Evolutionary conservation across 495 filamentous ascomycete species (phyloP).

Genomic region (Aspergillus asperescens): DNA sequence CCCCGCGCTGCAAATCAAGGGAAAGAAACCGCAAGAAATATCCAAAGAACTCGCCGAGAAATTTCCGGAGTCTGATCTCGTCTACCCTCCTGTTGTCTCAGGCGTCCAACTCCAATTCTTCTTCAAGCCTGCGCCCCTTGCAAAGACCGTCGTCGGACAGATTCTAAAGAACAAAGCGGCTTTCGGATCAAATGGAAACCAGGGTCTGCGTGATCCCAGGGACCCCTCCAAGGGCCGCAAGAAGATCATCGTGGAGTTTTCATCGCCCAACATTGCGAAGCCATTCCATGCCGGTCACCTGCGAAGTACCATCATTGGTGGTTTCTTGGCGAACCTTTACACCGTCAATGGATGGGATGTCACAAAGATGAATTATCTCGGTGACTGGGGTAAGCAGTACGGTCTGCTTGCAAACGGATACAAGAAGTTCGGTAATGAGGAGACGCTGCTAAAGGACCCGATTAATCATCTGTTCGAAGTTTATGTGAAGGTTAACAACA

Average conservation of each 20-base stretch:
- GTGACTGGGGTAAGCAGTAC: conserved; percentile 75
- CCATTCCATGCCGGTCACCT: conserved; percentile 70
- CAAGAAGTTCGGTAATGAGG: conserved; percentile 58
- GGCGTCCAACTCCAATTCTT: conserved; percentile 76
- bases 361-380: conserved; percentile 67
- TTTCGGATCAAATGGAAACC: conserved; percentile 61
- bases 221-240: conserved; percentile 68
- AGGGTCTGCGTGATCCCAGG: conserved; percentile 61
- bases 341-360: conserved; percentile 68
- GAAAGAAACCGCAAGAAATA: conserved; percentile 67
- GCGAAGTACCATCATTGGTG: conserved; percentile 71
- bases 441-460: conserved; percentile 54
- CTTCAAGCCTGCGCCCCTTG: conserved; percentile 57
- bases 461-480: conserved; percentile 67
- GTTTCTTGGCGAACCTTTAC: conserved; percentile 64
- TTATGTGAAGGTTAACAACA: conserved; percentile 59
- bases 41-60: conserved; percentile 66
- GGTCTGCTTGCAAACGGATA: conserved; percentile 66
- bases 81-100: conserved; percentile 55
- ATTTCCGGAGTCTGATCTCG: conserved; percentile 72
- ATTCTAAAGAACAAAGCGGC: conserved; percentile 56
- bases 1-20: conserved; percentile 76
- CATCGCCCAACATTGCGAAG: conserved; percentile 71
- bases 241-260: conserved; percentile 67
- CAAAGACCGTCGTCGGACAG: conserved; percentile 55